These are phyloP conservation scores for Tanacetum coccineum DNA, from an alignment of 129 eudicot genomes.

Conservation along the genomic window DNA sequence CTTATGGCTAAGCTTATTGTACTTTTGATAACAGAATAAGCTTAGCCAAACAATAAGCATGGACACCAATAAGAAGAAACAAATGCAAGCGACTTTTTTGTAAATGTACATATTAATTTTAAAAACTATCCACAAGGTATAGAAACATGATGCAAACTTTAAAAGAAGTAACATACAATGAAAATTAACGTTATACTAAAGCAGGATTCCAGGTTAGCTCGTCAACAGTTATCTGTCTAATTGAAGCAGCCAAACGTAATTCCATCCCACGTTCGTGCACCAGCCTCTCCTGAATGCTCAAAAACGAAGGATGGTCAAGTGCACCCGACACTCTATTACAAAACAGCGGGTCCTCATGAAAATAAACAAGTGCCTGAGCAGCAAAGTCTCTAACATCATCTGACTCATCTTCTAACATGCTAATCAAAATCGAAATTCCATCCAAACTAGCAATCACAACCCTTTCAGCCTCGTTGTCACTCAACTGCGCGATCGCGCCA, in stretches of 20 bases:
- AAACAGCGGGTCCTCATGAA: conserved; percentile 43
- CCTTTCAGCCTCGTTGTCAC: conserved; percentile 42
- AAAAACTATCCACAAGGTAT: not conserved
- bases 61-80: not conserved
- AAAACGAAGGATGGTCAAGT: conserved; percentile 37
- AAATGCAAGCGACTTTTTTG: not conserved
- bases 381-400: conserved; percentile 54
- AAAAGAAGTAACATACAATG: not conserved
- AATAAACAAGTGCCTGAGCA: conserved; percentile 57
- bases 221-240: conserved; percentile 35
- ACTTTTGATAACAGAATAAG: not conserved
- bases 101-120: not conserved
- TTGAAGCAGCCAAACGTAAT: conserved; percentile 32
- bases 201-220: conserved; percentile 46
- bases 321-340: conserved; percentile 38
- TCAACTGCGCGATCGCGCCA: conserved; percentile 63
- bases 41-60: not conserved
- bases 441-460: conserved; percentile 39
- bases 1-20: too few species aligned
- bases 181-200: conserved; percentile 22
- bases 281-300: conserved; percentile 44
- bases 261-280: conserved; percentile 38
- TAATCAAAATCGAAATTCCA: conserved; percentile 47
- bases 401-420: conserved; percentile 53
- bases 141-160: conserved; percentile 11